These are phyloP conservation scores for Byssochlamys sp. DNA, from an alignment of 2,329 filamentous ascomycete genomes.

Conservation along the genomic window DNA sequence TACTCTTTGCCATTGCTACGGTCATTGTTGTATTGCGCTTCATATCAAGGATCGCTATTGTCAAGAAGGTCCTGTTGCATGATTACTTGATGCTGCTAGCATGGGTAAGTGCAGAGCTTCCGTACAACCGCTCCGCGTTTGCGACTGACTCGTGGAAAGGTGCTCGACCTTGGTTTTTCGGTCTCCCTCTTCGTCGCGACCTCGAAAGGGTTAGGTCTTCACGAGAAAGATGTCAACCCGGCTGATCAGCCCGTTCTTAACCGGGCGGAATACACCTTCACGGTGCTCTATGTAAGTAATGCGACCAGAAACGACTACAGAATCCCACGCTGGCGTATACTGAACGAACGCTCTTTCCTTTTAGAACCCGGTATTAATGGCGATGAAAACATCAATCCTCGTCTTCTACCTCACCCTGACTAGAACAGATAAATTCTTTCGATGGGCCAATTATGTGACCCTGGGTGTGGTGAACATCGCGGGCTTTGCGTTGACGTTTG, in stretches of 20 bases:
- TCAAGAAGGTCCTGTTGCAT: constrained; percentile 62
- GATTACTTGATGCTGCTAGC: constrained; percentile 73
- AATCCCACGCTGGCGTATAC: constrained; percentile 2
- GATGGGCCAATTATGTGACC: constrained; percentile 71
- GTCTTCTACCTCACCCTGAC: constrained; percentile 81
- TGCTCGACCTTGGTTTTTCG: constrained; percentile 38
- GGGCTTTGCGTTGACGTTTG: constrained; percentile 67
- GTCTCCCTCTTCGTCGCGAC: constrained; percentile 38
- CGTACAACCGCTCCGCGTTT: constrained; percentile 6
- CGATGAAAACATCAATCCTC: constrained; percentile 83
- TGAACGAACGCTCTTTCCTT: constrained; percentile 2
- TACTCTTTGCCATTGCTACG: constrained; percentile 54
- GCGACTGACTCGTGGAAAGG: constrained; percentile 14
- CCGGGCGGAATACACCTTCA: constrained; percentile 50
- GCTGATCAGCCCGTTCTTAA: constrained; percentile 24
- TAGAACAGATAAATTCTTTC: constrained; percentile 66
- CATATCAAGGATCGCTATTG: constrained; percentile 61
- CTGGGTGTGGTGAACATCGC: constrained; percentile 68
- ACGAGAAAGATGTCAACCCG: constrained; percentile 27
- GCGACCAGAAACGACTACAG: constrained; percentile 4
- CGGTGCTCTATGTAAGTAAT: constrained; percentile 47
- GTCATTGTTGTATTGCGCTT: constrained; percentile 67
- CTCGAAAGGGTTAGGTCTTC: constrained; percentile 34
- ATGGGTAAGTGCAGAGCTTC: constrained; percentile 47
- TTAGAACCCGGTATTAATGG: constrained; percentile 83